Evolutionary conservation across 2,329 filamentous ascomycete genomes (phyloP).

Genomic region (Teratosphaeria zuluensis): DNA sequence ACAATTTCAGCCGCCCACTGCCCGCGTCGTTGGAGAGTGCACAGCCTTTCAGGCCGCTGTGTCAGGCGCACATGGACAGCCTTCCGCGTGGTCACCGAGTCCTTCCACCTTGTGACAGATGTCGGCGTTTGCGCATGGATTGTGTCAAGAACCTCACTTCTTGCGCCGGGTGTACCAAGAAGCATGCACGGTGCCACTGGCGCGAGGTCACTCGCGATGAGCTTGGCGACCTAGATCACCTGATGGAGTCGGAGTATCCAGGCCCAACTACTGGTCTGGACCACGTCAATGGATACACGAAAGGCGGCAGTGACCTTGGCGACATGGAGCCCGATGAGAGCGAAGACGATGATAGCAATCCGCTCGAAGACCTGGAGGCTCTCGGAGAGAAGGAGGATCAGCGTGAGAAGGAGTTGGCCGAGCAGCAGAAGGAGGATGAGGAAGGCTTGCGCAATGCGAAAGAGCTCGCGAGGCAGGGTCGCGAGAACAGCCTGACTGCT

Average conservation of each 20-base stretch:
- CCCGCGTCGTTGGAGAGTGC: slow-evolving; percentile 26
- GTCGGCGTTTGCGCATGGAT: slow-evolving; percentile 66
- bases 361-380: slow-evolving; percentile 25
- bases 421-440: slow-evolving; percentile 18
- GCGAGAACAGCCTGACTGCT: slow-evolving; percentile 10
- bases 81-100: slow-evolving; percentile 65
- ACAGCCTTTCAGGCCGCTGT: slow-evolving; percentile 27
- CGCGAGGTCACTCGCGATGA: slow-evolving; percentile 70
- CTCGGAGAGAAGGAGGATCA: slow-evolving; percentile 25
- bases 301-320: slow-evolving; percentile 11
- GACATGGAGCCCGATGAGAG: slow-evolving; percentile 15
- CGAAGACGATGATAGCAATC: slow-evolving; percentile 26
- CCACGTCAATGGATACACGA: slow-evolving; percentile 13
- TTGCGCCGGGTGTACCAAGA: slow-evolving; percentile 79
- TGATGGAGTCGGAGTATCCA: slow-evolving; percentile 16
- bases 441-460: slow-evolving; percentile 22
- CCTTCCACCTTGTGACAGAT: slow-evolving; percentile 75
- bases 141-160: slow-evolving; percentile 81
- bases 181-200: slow-evolving; percentile 84
- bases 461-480: slow-evolving; percentile 21
- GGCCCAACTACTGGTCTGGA: slow-evolving; percentile 2
- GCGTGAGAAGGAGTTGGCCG: slow-evolving; percentile 20
- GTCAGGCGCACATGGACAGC: slow-evolving; percentile 58
- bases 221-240: slow-evolving; percentile 23
- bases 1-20: slow-evolving; percentile 29